Evolutionary conservation across 345 rosid species (phyloP).

Genomic region (Geranium brycei): DNA sequence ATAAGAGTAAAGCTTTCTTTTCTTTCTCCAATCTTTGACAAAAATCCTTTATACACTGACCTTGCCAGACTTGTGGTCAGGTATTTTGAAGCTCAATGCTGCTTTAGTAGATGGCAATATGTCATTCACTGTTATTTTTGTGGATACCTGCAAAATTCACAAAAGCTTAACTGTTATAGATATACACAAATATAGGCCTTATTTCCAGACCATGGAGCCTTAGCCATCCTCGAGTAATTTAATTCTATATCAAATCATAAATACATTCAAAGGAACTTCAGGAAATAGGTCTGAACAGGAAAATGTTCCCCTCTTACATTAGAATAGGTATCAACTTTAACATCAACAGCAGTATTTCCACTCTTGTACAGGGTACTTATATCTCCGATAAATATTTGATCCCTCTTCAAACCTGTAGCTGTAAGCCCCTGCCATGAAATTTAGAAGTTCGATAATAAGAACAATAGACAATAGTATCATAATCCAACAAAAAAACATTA

Average conservation of each 20-base stretch:
- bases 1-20: too few species aligned
- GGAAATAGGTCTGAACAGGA: background rate
- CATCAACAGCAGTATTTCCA: slow-evolving; percentile 52
- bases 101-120: slow-evolving; percentile 45
- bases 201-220: too few species aligned
- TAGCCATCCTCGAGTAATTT: too few species aligned
- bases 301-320: slow-evolving; percentile 30
- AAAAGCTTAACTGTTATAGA: too few species aligned
- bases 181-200: too few species aligned
- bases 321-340: slow-evolving; percentile 62
- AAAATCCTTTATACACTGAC: slow-evolving; percentile 28
- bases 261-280: background rate
- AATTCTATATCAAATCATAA: background rate
- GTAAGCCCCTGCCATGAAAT: slow-evolving; percentile 40
- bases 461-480: too few species aligned
- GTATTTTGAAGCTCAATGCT: slow-evolving; percentile 53
- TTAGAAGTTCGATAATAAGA: too few species aligned
- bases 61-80: slow-evolving; percentile 92
- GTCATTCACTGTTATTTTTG: slow-evolving; percentile 57
- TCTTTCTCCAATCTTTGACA: background rate
- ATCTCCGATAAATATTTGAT: slow-evolving; percentile 52
- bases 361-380: slow-evolving; percentile 50
- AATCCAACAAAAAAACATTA: too few species aligned
- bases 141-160: slow-evolving; percentile 31
- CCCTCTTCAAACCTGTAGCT: slow-evolving; percentile 62